Evolutionary conservation across 768 basidiomycete species (phyloP).

Genomic region (Gymnopilus dilepis): DNA sequence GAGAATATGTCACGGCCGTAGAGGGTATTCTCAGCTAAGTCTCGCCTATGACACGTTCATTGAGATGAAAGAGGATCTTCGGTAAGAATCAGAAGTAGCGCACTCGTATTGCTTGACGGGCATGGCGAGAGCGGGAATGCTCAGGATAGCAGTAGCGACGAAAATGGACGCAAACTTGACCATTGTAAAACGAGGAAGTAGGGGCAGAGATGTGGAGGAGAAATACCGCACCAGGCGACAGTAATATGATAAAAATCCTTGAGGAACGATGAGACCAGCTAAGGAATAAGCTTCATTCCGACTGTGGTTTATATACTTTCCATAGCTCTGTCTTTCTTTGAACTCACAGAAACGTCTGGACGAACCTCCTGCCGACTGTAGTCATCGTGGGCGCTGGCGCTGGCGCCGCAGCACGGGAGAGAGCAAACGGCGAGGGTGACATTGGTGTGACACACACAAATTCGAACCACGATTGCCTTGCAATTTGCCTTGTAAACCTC

Average conservation of each 20-base stretch:
- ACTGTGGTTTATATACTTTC: not conserved
- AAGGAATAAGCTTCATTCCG: constrained; percentile 7
- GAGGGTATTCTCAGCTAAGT: not conserved
- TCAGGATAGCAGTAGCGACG: constrained; percentile 18
- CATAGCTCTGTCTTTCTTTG: not conserved
- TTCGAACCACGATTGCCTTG: no score
- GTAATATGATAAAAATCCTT: constrained; percentile 1
- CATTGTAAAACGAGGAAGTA: constrained; percentile 16
- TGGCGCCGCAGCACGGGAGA: no score
- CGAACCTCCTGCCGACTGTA: no score
- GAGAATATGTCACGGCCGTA: constrained; percentile 14
- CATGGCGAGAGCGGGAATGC: constrained; percentile 23
- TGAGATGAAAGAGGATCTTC: no score
- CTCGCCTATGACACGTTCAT: not conserved
- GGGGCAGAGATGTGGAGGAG: not conserved
- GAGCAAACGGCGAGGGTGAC: no score
- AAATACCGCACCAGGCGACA: constrained; percentile 22
- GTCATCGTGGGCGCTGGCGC: no score
- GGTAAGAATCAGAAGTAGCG: not conserved
- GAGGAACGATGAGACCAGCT: constrained; percentile 29
- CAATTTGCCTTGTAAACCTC: no score
- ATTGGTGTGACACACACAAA: no score
- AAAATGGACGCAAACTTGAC: constrained; percentile 21
- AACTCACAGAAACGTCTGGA: not conserved
- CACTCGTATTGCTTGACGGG: constrained; percentile 18